phyloP scores from a whole-genome alignment of 2,329 filamentous ascomycete species.

The Neophaeococcomyces aloes region DNA sequence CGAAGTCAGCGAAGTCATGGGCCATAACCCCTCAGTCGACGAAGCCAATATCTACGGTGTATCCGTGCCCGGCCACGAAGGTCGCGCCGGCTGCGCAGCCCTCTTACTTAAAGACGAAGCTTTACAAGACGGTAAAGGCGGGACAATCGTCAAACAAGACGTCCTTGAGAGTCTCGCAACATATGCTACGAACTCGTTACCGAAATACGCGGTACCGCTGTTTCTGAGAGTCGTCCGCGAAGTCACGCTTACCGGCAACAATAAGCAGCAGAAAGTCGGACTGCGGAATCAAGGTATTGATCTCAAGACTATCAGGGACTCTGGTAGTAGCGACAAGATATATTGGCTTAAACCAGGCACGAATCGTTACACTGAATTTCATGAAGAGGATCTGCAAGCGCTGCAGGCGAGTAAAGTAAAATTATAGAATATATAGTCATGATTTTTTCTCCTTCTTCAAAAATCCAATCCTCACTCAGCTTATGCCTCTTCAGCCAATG shows the following conservation, averaged over 20 bases:
- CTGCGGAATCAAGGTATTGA: constrained; percentile 66
- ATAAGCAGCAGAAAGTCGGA: constrained; percentile 75
- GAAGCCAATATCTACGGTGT: constrained; percentile 59
- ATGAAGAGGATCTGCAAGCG: constrained; percentile 55
- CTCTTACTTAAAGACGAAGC: constrained; percentile 28
- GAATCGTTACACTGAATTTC: constrained; percentile 59
- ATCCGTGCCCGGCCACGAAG: constrained; percentile 54
- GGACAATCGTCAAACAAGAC: background rate
- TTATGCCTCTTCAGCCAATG: no score
- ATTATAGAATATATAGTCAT: constrained; percentile 38
- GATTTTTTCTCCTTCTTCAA: no score
- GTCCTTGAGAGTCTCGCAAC: constrained; percentile 18
- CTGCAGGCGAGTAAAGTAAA: constrained; percentile 60
- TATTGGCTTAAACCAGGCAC: constrained; percentile 52
- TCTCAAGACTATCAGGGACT: constrained; percentile 40
- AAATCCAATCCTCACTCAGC: no score
- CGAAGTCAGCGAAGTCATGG: constrained; percentile 56
- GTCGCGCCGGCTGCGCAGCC: constrained; percentile 54
- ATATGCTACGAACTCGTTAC: constrained; percentile 45
- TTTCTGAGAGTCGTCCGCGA: constrained; percentile 60
- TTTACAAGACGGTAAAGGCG: constrained; percentile 4
- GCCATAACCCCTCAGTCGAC: constrained; percentile 42
- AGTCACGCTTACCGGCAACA: constrained; percentile 65
- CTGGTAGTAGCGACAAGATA: constrained; percentile 37
- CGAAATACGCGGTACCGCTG: constrained; percentile 64